Evolutionary conservation across 1,284 basidiomycete genomes (phyloP).

Genomic region (Thecaphora thlaspeos): DNA sequence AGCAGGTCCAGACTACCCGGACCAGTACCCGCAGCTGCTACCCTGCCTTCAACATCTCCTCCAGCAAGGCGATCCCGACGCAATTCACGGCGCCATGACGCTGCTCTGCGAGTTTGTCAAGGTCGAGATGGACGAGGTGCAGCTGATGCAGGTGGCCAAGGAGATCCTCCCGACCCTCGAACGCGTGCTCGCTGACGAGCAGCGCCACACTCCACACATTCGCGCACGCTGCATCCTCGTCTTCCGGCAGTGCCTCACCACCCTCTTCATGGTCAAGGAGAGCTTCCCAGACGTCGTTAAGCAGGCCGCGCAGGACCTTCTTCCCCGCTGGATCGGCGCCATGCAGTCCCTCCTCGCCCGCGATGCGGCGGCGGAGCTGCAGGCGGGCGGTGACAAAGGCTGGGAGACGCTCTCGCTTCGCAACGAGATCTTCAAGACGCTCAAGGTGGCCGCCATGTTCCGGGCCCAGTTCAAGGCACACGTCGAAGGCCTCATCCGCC

Average conservation of each 20-base stretch:
- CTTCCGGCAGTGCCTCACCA: conserved; percentile 84
- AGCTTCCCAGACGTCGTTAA: conserved; percentile 82
- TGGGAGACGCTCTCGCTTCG: conserved; percentile 40
- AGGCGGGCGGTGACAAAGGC: conserved; percentile 8
- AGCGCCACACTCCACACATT: conserved; percentile 30
- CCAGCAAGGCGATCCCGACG: conserved; percentile 18
- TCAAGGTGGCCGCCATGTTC: conserved; percentile 49
- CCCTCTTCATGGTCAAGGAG: conserved; percentile 90
- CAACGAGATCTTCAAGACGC: conserved; percentile 47
- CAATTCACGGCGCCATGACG: conserved; percentile 47
- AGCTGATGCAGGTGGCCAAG: conserved; percentile 47
- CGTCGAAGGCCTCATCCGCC: conserved; percentile 18
- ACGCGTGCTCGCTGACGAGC: conserved; percentile 24
- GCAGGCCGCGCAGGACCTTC: conserved; percentile 74
- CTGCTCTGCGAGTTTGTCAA: conserved; percentile 51
- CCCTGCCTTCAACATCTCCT: conserved; percentile 38
- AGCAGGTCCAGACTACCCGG: conserved; percentile 52
- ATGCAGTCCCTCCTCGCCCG: conserved; percentile 30
- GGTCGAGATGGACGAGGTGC: conserved; percentile 53
- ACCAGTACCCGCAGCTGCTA: conserved; percentile 50
- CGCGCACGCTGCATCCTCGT: conserved; percentile 79
- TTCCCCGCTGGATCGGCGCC: conserved; percentile 72
- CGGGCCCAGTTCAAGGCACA: conserved; percentile 37
- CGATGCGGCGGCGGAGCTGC: conserved; percentile 14
- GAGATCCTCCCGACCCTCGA: conserved; percentile 49